Conservation (phyloP, 2,329 filamentous ascomycete genomes). For the Elsinoe ampelina region DNA sequence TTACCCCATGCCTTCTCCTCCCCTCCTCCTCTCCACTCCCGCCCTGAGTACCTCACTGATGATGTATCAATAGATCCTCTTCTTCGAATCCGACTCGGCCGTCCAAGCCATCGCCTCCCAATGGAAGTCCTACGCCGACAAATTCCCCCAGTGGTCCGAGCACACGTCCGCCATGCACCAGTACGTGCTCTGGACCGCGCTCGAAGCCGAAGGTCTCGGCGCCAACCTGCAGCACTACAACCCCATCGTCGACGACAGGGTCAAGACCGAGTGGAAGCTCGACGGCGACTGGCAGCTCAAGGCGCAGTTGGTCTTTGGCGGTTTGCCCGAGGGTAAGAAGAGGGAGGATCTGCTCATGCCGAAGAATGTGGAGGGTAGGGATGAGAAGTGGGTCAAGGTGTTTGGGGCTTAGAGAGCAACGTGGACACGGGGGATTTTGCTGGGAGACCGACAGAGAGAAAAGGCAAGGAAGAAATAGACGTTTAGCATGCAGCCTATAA, state of each 20-base stretch:
- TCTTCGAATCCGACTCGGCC: constrained; percentile 69
- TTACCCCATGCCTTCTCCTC: neutral
- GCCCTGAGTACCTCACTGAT: too few relatives aligned
- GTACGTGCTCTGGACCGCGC: constrained; percentile 67
- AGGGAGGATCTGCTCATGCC: constrained; percentile 4
- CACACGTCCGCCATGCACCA: constrained; percentile 79
- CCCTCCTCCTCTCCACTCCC: too few relatives aligned
- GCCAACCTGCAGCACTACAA: constrained; percentile 93
- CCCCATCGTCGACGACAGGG: constrained; percentile 68
- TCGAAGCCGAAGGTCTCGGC: constrained; percentile 75
- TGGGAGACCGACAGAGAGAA: neutral
- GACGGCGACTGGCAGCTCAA: constrained; percentile 66
- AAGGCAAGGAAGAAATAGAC: neutral
- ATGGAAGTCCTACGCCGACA: constrained; percentile 65
- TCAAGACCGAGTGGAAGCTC: constrained; percentile 59
- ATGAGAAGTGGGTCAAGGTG: constrained; percentile 16
- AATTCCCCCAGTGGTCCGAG: constrained; percentile 66
- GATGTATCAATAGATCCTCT: constrained; percentile 60
- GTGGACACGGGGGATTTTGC: too few relatives aligned
- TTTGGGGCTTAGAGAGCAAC: constrained; percentile 12
- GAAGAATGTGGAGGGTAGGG: constrained; percentile 12
- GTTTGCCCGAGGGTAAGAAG: constrained; percentile 36
- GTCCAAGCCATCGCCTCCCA: constrained; percentile 58
- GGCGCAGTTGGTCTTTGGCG: constrained; percentile 70
- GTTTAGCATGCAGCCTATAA: constrained; percentile 3